Evolutionary conservation across 305 asterid genomes (phyloP).

Genomic region (Rubia tinctorum): DNA sequence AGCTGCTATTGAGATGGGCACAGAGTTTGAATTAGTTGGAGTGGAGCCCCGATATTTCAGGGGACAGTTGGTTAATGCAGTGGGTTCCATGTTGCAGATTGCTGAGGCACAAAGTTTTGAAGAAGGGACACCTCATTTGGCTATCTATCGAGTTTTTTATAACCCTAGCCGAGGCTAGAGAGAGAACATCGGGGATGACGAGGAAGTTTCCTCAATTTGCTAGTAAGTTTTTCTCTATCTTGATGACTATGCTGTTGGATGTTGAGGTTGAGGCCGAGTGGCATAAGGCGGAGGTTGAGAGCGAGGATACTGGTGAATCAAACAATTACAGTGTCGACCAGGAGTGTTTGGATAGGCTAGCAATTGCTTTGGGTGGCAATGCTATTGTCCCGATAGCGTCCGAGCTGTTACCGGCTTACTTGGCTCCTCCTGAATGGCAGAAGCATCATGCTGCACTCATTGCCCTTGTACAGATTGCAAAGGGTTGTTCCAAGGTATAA

Average conservation of each 20-base stretch:
- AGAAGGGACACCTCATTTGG: slow-evolving; percentile 89
- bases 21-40: slow-evolving; percentile 89
- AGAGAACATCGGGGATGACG: slow-evolving; percentile 97
- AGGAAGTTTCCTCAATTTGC: slow-evolving; percentile 88
- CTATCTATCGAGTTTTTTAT: slow-evolving; percentile 84
- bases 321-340: slow-evolving; percentile 83
- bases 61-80: slow-evolving; percentile 89
- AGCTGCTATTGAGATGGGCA: slow-evolving; percentile 90
- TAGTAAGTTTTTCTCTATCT: slow-evolving; percentile 65
- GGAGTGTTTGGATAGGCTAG: slow-evolving; percentile 88
- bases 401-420: slow-evolving; percentile 67
- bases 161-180: slow-evolving; percentile 87
- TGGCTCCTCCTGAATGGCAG: slow-evolving; percentile 90
- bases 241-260: slow-evolving; percentile 82
- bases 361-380: slow-evolving; percentile 85
- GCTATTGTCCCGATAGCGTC: slow-evolving; percentile 92
- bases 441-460: slow-evolving; percentile 90
- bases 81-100: slow-evolving; percentile 86
- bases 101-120: slow-evolving; percentile 82
- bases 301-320: slow-evolving; percentile 92
- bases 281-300: slow-evolving; percentile 83
- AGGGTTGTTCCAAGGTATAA: slow-evolving; percentile 83
- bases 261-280: slow-evolving; percentile 82
- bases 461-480: slow-evolving; percentile 92
- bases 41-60: slow-evolving; percentile 86